Evolutionary conservation across 768 basidiomycete species (phyloP), one percentile per base, ranked within the genome.

Genomic region (Russula lepida): DNA sequence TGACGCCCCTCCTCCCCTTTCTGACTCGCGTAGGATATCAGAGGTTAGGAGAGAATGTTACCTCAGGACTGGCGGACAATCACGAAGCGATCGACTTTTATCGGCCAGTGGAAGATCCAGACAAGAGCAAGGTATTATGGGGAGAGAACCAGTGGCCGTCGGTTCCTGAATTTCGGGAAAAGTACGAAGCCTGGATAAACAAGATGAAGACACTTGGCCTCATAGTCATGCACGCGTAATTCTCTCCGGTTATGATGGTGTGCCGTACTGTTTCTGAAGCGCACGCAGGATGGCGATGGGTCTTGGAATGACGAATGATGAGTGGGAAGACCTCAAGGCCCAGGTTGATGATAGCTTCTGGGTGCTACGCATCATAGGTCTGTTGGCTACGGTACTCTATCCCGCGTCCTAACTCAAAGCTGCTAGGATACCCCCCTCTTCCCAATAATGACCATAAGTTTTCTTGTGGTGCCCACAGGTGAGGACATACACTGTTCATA

Each of bases 381-480:
- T 6, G 71, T 49, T 15, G 11, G 58, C 15, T 23, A 46, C 7
- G 8, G 39, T 49, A 32, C 13, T 50, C 25, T 43, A 58, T 53
- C 64, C 12, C 50, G 32, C 33, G 23, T 28, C 33, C 30, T 35
- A 25, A 44, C 56, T 52, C 53, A 39, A 39, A 44, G 6, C 44
- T 12, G 35, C 15, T 55, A 89, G 88, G 92, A 4, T 97, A 97
- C 69, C 94, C 94, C 3, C 90, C 89, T 1, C 79, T 97, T 25
- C 90, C 92, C 0, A 75, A 81, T 30, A 82, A 85, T 52, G 80
- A 89, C 54, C 85, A 92, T 35, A 92, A 94, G 2, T 83, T 89
- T 69, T 92, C 90, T 17, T 95, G 93, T 68, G 93, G 93, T 30
- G 90, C 88, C 27, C 93, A 97, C 75, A 92, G 86, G 91, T 92